A percentile compares a stretch with the other conserved stretches of the same genome.
Evolutionary conservation across 2,329 filamentous ascomycete genomes (phyloP).

Genomic region (Penicillium hesseltinei): DNA sequence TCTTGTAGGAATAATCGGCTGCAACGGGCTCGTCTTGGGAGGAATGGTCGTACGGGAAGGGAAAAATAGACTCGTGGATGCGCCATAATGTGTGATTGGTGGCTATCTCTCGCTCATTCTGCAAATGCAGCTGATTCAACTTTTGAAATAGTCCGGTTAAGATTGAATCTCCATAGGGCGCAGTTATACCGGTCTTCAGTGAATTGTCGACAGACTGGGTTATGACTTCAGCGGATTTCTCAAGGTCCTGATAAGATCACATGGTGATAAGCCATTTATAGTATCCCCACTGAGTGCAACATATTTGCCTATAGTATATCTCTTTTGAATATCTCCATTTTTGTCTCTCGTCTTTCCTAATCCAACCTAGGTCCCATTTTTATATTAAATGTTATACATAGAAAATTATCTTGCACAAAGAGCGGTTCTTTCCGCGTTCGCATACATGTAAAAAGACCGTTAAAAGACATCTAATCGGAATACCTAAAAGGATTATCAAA

Average conservation of each 20-base stretch:
- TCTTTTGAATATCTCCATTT: not conserved
- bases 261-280: constrained; percentile 17
- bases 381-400: not conserved
- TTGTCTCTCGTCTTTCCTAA: not conserved
- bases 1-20: constrained; percentile 9
- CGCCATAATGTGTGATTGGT: constrained; percentile 9
- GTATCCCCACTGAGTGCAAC: not conserved
- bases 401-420: too few relatives aligned
- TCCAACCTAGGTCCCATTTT: not conserved
- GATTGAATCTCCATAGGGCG: not conserved
- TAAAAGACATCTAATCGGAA: too few relatives aligned
- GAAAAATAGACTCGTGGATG: constrained; percentile 11
- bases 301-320: not conserved
- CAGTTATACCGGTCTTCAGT: not conserved
- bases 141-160: not conserved
- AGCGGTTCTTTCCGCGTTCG: too few relatives aligned
- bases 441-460: too few relatives aligned
- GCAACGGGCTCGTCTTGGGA: constrained; percentile 18
- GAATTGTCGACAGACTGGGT: not conserved
- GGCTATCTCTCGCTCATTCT: constrained; percentile 16
- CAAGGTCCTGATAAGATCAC: constrained; percentile 18
- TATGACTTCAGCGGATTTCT: constrained; percentile 14
- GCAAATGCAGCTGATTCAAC: not conserved
- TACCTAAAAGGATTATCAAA: too few relatives aligned
- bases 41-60: constrained; percentile 10